Percentiles rank a stretch among this genome's conserved stretches.
Conservation (phyloP, 129 eudicot species). For the Helianthus annuus region HanXRQr2.0-SUNRISE NC_035433.2:138432621-138433120, state of each 20-base stretch:
- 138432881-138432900: slow-evolving; percentile 59
- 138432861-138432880: slow-evolving; percentile 31
- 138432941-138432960: slow-evolving; percentile 51
- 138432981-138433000: background rate
- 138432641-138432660: background rate
- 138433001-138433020: too few relatives aligned
- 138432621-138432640: slow-evolving; percentile 55
- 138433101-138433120: slow-evolving; percentile 44
- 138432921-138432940: slow-evolving; percentile 31
- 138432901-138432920: slow-evolving; percentile 54
- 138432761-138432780: slow-evolving; percentile 40
- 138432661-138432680: background rate
- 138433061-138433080: background rate
- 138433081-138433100: background rate
- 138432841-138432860: slow-evolving; percentile 31
- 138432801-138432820: slow-evolving; percentile 37
- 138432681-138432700: background rate
- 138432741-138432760: slow-evolving; percentile 47
- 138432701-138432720: too few relatives aligned
- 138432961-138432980: background rate
- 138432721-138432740: slow-evolving; percentile 45
- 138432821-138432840: slow-evolving; percentile 42
- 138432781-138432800: slow-evolving; percentile 45
- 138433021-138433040: background rate
- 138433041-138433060: background rate